Conservation (phyloP, 1,284 basidiomycete genomes). For the Microbotryomycetes sp. region DNA sequence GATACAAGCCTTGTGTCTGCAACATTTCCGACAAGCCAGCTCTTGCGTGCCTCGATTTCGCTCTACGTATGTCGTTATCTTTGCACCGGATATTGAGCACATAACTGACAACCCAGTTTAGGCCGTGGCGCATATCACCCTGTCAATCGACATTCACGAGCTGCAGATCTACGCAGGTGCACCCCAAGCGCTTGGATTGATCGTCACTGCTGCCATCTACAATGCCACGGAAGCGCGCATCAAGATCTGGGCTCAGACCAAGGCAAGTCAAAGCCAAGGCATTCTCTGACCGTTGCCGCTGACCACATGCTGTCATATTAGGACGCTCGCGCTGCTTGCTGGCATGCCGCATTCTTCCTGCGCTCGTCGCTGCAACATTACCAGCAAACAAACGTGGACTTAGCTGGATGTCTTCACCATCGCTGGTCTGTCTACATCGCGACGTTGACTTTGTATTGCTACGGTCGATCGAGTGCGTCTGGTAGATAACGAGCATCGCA, state of each 20-base stretch:
- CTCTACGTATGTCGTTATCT: conserved; percentile 25
- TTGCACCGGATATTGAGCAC: too few relatives aligned
- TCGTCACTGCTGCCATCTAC: conserved; percentile 25
- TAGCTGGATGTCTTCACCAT: conserved; percentile 30
- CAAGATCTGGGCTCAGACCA: conserved; percentile 15
- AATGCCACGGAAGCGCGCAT: conserved; percentile 25
- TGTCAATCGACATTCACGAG: conserved; percentile 34
- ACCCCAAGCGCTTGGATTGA: conserved; percentile 26
- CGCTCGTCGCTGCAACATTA: conserved; percentile 28
- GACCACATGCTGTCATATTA: neutral
- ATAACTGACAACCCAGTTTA: too few relatives aligned
- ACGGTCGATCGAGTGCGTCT: conserved; percentile 20
- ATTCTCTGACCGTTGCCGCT: neutral
- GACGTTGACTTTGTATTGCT: conserved; percentile 26
- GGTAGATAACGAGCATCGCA: neutral
- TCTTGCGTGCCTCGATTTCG: conserved; percentile 33
- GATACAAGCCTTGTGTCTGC: conserved; percentile 30
- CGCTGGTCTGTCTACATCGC: conserved; percentile 31
- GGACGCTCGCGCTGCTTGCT: conserved; percentile 30
- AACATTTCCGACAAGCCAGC: conserved; percentile 23
- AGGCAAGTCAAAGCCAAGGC: conserved; percentile 1
- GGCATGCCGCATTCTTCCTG: conserved; percentile 34
- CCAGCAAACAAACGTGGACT: conserved; percentile 23
- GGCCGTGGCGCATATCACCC: conserved; percentile 34
- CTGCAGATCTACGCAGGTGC: conserved; percentile 35